These are phyloP conservation scores for Phytophthora niederhauseri DNA, from an alignment of 352 stramenopile genomes.

Conservation along the genomic window DNA sequence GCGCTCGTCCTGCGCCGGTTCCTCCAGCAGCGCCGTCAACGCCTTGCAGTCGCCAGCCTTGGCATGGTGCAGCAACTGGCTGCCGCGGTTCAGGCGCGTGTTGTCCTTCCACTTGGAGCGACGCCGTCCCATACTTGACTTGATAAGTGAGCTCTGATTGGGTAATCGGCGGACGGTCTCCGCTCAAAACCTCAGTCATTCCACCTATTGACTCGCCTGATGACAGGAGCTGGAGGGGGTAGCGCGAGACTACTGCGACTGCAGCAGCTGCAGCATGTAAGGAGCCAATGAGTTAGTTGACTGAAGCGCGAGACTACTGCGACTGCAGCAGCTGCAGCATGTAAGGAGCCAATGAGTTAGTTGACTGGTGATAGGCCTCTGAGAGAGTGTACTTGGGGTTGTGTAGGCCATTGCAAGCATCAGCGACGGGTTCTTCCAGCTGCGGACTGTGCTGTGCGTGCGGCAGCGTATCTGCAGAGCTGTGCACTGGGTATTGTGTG, in stretches of 20 bases:
- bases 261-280: conserved; percentile 27
- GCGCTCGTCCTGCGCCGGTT: conserved; percentile 21
- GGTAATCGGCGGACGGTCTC: conserved; percentile 12
- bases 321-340: conserved; percentile 24
- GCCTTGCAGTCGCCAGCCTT: conserved; percentile 48
- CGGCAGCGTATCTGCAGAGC: not conserved
- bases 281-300: not conserved
- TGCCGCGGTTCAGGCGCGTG: conserved; percentile 35
- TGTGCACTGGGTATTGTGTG: not conserved
- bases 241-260: conserved; percentile 11
- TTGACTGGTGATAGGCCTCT: not conserved
- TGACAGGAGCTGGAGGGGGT: conserved; percentile 1
- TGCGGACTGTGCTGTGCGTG: conserved; percentile 70
- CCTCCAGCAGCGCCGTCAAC: conserved; percentile 40
- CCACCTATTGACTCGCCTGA: conserved; percentile 8
- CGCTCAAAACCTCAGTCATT: conserved; percentile 6
- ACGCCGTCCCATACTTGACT: conserved; percentile 58
- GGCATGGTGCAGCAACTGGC: conserved; percentile 53
- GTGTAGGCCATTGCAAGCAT: conserved; percentile 60
- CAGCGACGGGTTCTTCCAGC: conserved; percentile 68
- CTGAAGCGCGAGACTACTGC: conserved; percentile 10
- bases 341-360: conserved; percentile 12
- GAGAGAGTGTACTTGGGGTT: no score
- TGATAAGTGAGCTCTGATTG: conserved; percentile 32
- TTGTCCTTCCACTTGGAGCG: conserved; percentile 77